Evolutionary conservation across 352 stramenopile genomes (phyloP).

Genomic region (Phytophthora ramorum): DNA sequence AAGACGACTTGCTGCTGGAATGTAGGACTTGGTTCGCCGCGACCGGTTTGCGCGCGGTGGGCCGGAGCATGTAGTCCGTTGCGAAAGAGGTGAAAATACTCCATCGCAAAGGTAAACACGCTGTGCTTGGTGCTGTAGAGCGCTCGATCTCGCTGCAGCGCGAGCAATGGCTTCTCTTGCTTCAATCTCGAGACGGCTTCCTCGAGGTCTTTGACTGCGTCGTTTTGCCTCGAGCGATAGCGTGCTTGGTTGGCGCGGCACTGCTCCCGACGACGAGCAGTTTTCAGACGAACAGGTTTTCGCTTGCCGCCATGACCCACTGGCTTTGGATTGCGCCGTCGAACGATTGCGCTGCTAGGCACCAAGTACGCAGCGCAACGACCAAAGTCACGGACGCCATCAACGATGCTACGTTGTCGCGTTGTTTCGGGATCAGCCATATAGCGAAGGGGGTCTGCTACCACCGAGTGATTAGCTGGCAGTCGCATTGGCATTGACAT

Average conservation of each 20-base stretch:
- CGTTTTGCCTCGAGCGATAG: constrained; percentile 21
- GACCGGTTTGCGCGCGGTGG: not conserved
- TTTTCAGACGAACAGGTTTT: not conserved
- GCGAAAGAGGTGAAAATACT: constrained; percentile 26
- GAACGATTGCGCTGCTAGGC: not conserved
- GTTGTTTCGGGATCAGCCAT: too few relatives aligned
- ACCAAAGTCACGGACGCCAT: too few relatives aligned
- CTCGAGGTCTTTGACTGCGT: not conserved
- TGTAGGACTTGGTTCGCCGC: not conserved
- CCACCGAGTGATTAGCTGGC: too few relatives aligned
- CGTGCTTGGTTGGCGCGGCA: constrained; percentile 20
- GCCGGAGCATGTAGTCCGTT: not conserved
- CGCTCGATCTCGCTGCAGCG: constrained; percentile 15
- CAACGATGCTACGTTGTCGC: too few relatives aligned
- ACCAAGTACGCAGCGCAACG: too few relatives aligned
- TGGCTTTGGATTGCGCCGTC: not conserved
- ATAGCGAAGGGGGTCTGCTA: too few relatives aligned
- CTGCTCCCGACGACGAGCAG: constrained; percentile 18
- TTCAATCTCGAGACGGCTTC: constrained; percentile 4
- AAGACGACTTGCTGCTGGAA: constrained; percentile 24
- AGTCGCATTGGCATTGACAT: not conserved
- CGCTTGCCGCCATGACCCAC: not conserved
- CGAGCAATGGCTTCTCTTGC: constrained; percentile 8
- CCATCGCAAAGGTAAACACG: constrained; percentile 17
- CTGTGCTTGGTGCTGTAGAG: constrained; percentile 12